A percentile compares a stretch with the other conserved stretches of the same genome.
Conservation (phyloP, 2,329 filamentous ascomycete species). For the Neoscytalidium dimidiatum region DNA sequence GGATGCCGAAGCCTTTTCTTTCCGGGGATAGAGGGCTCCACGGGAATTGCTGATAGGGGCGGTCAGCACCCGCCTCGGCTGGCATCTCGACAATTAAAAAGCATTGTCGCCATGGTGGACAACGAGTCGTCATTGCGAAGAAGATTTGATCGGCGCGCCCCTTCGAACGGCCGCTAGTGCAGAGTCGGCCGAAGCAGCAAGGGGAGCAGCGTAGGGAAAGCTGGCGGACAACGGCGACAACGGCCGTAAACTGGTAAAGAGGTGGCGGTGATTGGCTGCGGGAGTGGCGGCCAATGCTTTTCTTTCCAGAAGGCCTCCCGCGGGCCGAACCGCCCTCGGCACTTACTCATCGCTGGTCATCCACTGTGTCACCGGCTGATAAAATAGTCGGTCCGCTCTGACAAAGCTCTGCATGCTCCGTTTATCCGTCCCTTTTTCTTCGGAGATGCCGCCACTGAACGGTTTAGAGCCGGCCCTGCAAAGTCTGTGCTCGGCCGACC, state of each 20-base stretch:
- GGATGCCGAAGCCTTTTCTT: not conserved
- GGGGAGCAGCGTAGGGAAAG: not conserved
- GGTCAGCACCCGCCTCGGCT: not conserved
- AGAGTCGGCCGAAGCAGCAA: not conserved
- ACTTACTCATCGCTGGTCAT: not conserved
- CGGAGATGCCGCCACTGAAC: not conserved
- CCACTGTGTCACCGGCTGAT: not conserved
- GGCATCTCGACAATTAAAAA: slow-evolving; percentile 3
- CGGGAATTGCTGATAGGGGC: not conserved
- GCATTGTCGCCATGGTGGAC: not conserved
- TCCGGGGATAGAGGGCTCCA: too few species aligned
- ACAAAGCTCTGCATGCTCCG: not conserved
- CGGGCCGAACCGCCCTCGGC: slow-evolving; percentile 8
- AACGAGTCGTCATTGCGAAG: not conserved
- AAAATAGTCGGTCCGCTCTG: not conserved
- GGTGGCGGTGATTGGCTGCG: not conserved
- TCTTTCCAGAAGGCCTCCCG: not conserved
- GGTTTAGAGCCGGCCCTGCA: not conserved
- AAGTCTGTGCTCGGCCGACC: slow-evolving; percentile 10
- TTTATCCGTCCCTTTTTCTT: not conserved
- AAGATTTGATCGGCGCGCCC: not conserved
- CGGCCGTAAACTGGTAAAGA: not conserved
- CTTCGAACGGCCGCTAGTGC: not conserved
- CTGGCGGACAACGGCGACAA: not conserved
- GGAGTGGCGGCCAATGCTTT: not conserved